Base-by-base conservation (phyloP, 192 early-diverging fungal genomes). In the Coemansia brasiliensis region DNA sequence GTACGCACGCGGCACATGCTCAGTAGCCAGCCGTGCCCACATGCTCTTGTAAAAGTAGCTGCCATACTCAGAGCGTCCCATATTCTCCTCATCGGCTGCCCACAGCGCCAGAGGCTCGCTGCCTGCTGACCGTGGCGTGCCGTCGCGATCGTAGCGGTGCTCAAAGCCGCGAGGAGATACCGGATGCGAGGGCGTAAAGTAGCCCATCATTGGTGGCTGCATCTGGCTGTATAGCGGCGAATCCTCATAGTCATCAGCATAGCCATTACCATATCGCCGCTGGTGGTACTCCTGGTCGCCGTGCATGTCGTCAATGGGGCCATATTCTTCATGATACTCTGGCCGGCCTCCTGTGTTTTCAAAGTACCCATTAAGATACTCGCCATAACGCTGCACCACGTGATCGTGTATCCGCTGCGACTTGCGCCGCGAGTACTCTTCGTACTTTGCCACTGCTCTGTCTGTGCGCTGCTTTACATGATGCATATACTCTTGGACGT, bases 371-470 rank as follows among this genome's bases (percentile, higher is more conserved):
- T 59, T 55, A 35, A 78, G 53, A 21, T 78, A 78, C 13, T 68
- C 59, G 10, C 68, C 74, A 32, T 79, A 79, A n/a, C 65, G 62
- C 55, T 73, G 59, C 24, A 79, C 53, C 3, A 79, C 61, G 40
- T 69, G 65, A 40, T 79, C 70, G 41, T 72, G 76, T 51, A 79
- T 69, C 52, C 76, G 76, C 61, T 69, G 57, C 1, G 61, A 61
- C 63, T 73, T 79, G 65, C 63, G 76, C 59, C 48, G 55, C 5
- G 57, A 41, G 26, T 46, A 55, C 51, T 72, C 76, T 55, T 79
- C 70, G 51, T 79, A 72, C 29, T 60, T 67, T 27, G 69, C 61
- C 20, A 79, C 46, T 2, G 76, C 76, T 25, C 66, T 61, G 13
- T 69, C 65, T 7, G 65, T 73, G 55, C 76, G 76, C 48, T 69